Evolutionary conservation across 2,329 filamentous ascomycete species (phyloP), one percentile per base, ranked within the genome.

Genomic region (Aspergillus hiratsukae): DNA sequence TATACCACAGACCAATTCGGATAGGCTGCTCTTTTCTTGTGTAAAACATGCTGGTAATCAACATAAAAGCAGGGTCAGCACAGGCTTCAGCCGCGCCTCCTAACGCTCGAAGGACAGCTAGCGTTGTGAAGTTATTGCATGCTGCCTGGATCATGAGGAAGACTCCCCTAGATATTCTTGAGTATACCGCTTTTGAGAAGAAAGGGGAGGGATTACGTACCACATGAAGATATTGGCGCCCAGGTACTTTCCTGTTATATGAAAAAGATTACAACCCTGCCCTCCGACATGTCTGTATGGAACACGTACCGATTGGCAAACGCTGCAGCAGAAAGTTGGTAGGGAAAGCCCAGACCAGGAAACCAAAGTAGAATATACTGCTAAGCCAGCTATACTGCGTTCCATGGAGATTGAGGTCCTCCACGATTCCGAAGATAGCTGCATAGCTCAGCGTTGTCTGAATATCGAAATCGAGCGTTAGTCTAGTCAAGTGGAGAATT

Each of bases 11-110:
- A 1, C 81, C 82, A 51, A 86, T 84, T 0, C 84, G 76, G 2
- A 83, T 75, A 0, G 85, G 84, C 62, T 88, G 85, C 63, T 88
- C 82, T 3, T 78, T 75, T 9, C 84, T 76, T 1, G 84, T 86
- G 62, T 86, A 84, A 80, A 83, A 88, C 83, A 87, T 87, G 4
- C 79, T 79, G 0, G 84, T 87, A 37, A 87, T 83, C 1, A 88
- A 70, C 76, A 87, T 85, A 58, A 87, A 85, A 0, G 78, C 80
- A 1, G 84, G 85, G 62, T 85, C 83, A 2, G 80, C 74, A 53
- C 79, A 81, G 0, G 83, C 81, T 68, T 86, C 83, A 2, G 80
- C 78, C 3, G 82, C 76, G 29, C 83, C 84, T 2, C 82, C 78
- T 4, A 86, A 73, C 27, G 81, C 81, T 46, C 84, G 79, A 46